Evolutionary conservation across 495 filamentous ascomycete species (phyloP).

Genomic region (Penicillium crystallinum): DNA sequence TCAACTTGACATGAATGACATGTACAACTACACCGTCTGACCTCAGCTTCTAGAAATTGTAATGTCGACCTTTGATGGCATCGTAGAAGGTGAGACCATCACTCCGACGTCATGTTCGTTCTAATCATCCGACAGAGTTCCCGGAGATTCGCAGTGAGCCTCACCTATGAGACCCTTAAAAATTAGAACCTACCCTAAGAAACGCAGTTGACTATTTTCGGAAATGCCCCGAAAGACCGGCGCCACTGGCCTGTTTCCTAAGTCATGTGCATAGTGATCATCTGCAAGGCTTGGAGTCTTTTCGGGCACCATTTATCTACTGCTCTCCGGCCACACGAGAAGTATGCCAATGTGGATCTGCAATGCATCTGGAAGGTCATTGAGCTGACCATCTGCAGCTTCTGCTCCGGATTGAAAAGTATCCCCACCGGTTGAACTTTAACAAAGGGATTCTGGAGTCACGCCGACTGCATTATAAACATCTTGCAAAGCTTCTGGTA

Average conservation of each 20-base stretch:
- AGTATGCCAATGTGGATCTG: conserved; percentile 32
- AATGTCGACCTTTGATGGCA: conserved; percentile 81
- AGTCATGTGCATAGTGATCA: conserved; percentile 95
- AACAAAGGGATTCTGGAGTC: conserved; percentile 70
- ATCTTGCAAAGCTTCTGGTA: conserved; percentile 63
- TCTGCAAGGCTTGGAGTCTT: conserved; percentile 72
- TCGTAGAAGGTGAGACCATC: conserved; percentile 48
- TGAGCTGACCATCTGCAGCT: conserved; percentile 31
- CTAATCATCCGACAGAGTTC: conserved; percentile 31
- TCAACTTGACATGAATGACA: background rate
- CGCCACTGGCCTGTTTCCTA: conserved; percentile 81
- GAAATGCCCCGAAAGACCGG: conserved; percentile 41
- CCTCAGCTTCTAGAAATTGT: background rate
- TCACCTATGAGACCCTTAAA: background rate
- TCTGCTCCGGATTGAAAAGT: conserved; percentile 68
- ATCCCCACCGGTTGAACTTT: conserved; percentile 74
- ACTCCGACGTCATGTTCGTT: background rate
- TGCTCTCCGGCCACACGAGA: conserved; percentile 82
- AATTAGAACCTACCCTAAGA: background rate
- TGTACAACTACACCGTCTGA: background rate
- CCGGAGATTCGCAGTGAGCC: conserved; percentile 35
- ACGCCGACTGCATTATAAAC: conserved; percentile 63
- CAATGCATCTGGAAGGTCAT: background rate
- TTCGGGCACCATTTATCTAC: conserved; percentile 76
- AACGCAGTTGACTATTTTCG: conserved; percentile 79